These are phyloP conservation scores for Globisporangium solare DNA, from an alignment of 352 stramenopile species.

Conservation along the genomic window DNA sequence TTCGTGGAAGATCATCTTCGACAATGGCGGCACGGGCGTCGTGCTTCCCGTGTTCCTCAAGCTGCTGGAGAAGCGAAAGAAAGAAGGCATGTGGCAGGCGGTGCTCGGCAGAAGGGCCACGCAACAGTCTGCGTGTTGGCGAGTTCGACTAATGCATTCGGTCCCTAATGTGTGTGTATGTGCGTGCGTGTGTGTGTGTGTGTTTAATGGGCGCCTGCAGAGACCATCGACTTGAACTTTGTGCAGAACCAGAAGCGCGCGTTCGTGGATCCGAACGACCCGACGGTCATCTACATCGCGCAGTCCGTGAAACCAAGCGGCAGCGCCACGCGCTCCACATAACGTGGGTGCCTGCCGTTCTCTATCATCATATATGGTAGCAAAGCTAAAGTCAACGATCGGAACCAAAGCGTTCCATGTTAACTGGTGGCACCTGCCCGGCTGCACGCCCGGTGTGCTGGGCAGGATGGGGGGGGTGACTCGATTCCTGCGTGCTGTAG, in stretches of 20 bases:
- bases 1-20: constrained; percentile 79
- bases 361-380: too few species aligned
- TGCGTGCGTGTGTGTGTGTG: constrained; percentile 1
- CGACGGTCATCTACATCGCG: constrained; percentile 78
- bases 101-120: neutral
- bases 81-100: constrained; percentile 44
- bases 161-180: neutral
- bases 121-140: neutral
- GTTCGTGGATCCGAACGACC: constrained; percentile 85
- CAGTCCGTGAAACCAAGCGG: constrained; percentile 46
- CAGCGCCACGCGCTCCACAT: constrained; percentile 9
- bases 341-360: neutral
- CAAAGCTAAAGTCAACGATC: too few species aligned
- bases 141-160: neutral
- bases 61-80: constrained; percentile 75
- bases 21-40: constrained; percentile 77
- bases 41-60: constrained; percentile 82
- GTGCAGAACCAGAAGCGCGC: constrained; percentile 79
- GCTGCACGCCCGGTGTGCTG: too few species aligned
- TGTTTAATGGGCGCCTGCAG: constrained; percentile 11
- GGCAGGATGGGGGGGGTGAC: too few species aligned
- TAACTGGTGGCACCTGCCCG: too few species aligned
- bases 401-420: too few species aligned
- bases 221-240: constrained; percentile 66
- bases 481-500: too few species aligned